Evolutionary conservation across 108 stramenopile genomes (phyloP), one percentile per base, ranked within the genome.

Genomic region (Pinguiococcus pyrenoidosus): DNA sequence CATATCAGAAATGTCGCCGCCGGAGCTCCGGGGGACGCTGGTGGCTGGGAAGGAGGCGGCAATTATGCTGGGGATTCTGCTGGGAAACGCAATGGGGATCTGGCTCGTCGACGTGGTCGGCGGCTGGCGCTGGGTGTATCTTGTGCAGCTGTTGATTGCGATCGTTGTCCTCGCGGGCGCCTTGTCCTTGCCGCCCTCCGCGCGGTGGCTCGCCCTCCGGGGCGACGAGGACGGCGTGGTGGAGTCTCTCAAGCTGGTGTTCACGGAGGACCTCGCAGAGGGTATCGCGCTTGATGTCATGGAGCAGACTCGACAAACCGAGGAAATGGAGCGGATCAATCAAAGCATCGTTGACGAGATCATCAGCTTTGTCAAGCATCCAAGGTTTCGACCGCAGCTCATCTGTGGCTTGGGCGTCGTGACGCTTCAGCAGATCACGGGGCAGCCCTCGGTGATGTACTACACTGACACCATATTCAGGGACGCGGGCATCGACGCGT

Each of bases 1-100:
- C 66, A 78, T 84, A 49, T 78, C 71, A 1, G 83, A 84, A 65
- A 84, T 81, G 78, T 46, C 69, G 2, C 83, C 83, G 6, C 42
- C 73, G 0, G 20, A 37, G 1, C 55, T 79, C 13, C 72, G 83
- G 0, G 83, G 83, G 8, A 38, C 73, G 0, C 34, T 84, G 10
- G 77, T 84, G 1, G 71, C 76, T 3, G 44, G 76, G 17, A 84
- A 84, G 46, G 83, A 84, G 64, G 74, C 78, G 1, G 51, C 74
- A 23, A 84, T 84, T 67, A 80, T 84, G 0, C 49, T 79, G 29
- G 83, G 83, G 13, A 84, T 84, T 44, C 54, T 81, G 36, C 40
- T 71, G 29, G 80, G 80, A 16, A 76, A 76, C 57, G 35, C 44
- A 18, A 33, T 78, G 37, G 83, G 78, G 2, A 68, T 65, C 46